Evolutionary conservation across 345 rosid genomes (phyloP), one percentile per base, ranked within the genome.

Genomic region (Passiflora organensis): DNA sequence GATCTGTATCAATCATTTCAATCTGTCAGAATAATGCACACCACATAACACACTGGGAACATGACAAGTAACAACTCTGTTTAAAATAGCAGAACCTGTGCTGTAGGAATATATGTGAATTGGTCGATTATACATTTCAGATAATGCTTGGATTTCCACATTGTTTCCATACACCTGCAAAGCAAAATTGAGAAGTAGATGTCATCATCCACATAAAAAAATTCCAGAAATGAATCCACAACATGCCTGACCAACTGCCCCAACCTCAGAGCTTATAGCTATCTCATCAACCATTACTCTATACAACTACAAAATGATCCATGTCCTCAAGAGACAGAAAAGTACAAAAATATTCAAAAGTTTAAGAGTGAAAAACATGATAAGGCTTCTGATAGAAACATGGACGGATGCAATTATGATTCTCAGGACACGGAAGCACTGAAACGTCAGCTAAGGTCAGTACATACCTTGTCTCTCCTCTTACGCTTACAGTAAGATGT

Each of bases 41-140:
- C 43, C 17, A 41, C n/a, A 10, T 20, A 44, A 51, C 24, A 49
- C 59, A 69, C 15, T 19, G 56, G 28, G 48, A 28, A 34, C 50
- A 53, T 9, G 55, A 13, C 56, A 59, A 48, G 13, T 20, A 4
- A 48, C n/a, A 16, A n/a, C 43, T 50, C 53, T 43, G 65, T 22
- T 47, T 37, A 2, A 50, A 32, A 25, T n/a, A 41, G 20, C 4
- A 46, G 53, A 66, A 94, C 99, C 99, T 71, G 91, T 80, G 76
- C 81, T 79, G 61, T 94, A 87, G 62, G 97, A 87, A 67, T 89
- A 94, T 15, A 94, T 83, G 65, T 89, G 99, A 66, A 94, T 94
- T 20, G 97, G 99, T 57, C 97, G 79, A 69, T 89, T 94, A 61
- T 85, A 94, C 88, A 94, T 94, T 72, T 94, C 99, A 21, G 93